Base-by-base conservation (phyloP, 129 eudicot species). In the Gnaphalium uliginosum region DNA sequence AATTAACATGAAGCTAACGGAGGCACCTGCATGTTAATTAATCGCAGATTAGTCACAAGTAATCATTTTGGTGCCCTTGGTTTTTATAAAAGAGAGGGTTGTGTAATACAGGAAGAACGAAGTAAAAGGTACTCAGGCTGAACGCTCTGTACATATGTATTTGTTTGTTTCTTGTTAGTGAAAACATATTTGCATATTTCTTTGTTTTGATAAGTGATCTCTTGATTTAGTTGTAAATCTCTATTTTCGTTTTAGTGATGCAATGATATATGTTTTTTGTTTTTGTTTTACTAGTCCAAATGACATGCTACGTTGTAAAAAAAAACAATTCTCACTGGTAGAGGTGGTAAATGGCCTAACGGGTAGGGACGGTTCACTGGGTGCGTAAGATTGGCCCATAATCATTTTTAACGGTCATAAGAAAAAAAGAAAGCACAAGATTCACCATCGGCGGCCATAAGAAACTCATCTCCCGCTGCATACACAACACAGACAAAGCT, bases 11-110 rank as follows among this genome's bases (percentile, higher is more conserved):
- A 88, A 76, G 77, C 76, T 88, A 66, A 86, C 95, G 0, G 97
- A 88, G 79, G 83, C 94, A 0, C 89, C 81, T 29, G 95, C 97
- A 25, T 91, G 89, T 86, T 91, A 79, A 78, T 71, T 41, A 60
- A 60, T 6, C n/a, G 15, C 66, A 60, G 7, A 24, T 24, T 60
- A 60, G 66, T 60, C 2, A 24, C 33, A 27, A 24, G 66, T 22
- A 11, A 27, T 10, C 18, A 6, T 5, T 60, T 60, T 60, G 66
- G 66, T 59, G 66, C 66, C 24, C 66, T 59, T 59, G n/a, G 66
- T 27, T 24, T 59, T 59, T 24, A 24, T 3, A 59, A 59, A 33
- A 59, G 66, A 59, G 66, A 8, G 53, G 66, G 15, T 30, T 46
- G 39, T 64, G 13, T 17, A 5, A 32, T 64, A 29, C 17, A 6